A percentile compares a stretch with the other conserved stretches of the same genome.
These are phyloP conservation scores for Hyaloperonospora brassicae DNA, from an alignment of 352 stramenopile species.

Conservation along the genomic window DNA sequence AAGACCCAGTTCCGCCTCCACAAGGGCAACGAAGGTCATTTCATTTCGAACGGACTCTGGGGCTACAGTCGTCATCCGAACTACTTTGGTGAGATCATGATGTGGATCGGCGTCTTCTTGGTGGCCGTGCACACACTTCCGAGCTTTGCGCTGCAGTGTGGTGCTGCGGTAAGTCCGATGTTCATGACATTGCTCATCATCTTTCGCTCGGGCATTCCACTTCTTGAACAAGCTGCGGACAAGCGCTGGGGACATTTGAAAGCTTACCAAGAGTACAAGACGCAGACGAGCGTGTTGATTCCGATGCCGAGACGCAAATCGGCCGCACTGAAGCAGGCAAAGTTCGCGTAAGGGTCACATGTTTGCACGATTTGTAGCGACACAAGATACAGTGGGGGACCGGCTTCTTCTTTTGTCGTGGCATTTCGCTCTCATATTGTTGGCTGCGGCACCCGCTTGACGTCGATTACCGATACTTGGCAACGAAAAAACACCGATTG, in stretches of 20 bases:
- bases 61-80: constrained; percentile 88
- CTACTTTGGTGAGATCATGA: constrained; percentile 88
- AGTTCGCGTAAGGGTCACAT: too few species aligned
- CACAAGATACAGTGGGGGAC: too few species aligned
- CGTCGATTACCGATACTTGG: too few species aligned
- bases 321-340: too few species aligned
- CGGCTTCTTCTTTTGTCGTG: too few species aligned
- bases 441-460: too few species aligned
- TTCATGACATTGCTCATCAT: constrained; percentile 73
- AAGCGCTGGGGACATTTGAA: constrained; percentile 56
- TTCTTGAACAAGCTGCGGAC: constrained; percentile 67
- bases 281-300: constrained; percentile 55
- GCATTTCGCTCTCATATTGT: too few species aligned
- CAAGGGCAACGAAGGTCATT: constrained; percentile 57
- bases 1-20: constrained; percentile 73
- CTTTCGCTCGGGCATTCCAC: constrained; percentile 60
- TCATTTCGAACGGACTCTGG: constrained; percentile 82
- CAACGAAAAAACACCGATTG: too few species aligned
- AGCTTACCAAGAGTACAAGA: constrained; percentile 78
- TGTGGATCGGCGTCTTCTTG: constrained; percentile 75
- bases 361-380: too few species aligned
- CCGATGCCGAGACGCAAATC: constrained; percentile 23
- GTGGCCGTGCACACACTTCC: constrained; percentile 40
- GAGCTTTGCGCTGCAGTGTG: constrained; percentile 22
- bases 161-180: constrained; percentile 45